These are phyloP conservation scores for Clitopilus hobsonii DNA, from an alignment of 768 basidiomycete species.

Conservation along the genomic window DNA sequence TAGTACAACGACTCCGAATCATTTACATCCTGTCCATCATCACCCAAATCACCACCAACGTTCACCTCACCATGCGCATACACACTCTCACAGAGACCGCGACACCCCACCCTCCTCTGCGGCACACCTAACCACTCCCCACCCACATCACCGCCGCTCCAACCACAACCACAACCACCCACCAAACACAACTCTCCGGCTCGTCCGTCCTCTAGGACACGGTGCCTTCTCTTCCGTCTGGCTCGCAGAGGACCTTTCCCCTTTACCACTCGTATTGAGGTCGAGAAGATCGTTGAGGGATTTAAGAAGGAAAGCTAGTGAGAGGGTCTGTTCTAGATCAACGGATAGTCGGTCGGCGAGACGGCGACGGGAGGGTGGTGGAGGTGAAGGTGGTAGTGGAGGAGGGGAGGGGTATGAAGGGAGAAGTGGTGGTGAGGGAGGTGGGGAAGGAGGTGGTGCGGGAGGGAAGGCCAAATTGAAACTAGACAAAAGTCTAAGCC, in stretches of 20 bases:
- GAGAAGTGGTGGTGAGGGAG: too few species aligned
- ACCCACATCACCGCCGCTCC: too few species aligned
- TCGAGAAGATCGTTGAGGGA: slow-evolving; percentile 38
- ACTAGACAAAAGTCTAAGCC: neutral
- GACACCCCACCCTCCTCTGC: neutral
- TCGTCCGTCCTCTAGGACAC: slow-evolving; percentile 55
- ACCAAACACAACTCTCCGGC: slow-evolving; percentile 23
- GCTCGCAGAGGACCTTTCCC: slow-evolving; percentile 56
- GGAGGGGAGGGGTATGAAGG: neutral
- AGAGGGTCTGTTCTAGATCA: slow-evolving; percentile 8
- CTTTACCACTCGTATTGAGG: slow-evolving; percentile 36
- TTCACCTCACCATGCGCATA: neutral
- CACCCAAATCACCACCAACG: slow-evolving; percentile 1
- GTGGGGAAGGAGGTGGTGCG: too few species aligned
- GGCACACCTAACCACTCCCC: too few species aligned
- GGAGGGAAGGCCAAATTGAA: neutral
- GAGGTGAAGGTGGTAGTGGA: neutral
- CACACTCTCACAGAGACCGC: neutral
- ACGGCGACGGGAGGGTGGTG: neutral
- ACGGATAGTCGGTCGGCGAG: neutral
- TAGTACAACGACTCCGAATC: neutral
- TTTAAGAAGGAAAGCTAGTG: slow-evolving; percentile 21
- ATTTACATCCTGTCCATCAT: neutral
- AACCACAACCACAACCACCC: slow-evolving; percentile 18
- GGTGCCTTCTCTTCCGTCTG: slow-evolving; percentile 77